These are phyloP conservation scores for Trichoderma hamatum DNA, from an alignment of 2,329 filamentous ascomycete genomes.

Conservation along the genomic window DNA sequence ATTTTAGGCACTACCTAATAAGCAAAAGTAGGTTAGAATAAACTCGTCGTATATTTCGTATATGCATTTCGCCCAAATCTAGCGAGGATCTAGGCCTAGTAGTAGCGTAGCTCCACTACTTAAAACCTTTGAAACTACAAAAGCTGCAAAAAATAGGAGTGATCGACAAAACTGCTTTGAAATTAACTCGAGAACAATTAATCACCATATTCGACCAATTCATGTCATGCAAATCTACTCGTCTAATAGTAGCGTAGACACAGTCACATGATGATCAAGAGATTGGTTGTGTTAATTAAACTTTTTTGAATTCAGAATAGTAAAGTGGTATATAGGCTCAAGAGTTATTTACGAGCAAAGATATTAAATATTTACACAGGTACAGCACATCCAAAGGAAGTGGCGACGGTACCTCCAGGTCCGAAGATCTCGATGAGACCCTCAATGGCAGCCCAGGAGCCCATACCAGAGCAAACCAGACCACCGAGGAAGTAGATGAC, in stretches of 20 bases:
- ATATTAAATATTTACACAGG: conserved; percentile 24
- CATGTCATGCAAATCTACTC: not conserved
- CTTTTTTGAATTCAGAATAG: conserved; percentile 3
- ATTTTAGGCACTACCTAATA: not conserved
- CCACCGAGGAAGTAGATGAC: conserved; percentile 22
- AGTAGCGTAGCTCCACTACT: not conserved
- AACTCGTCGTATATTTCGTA: conserved; percentile 23
- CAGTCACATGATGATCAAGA: not conserved
- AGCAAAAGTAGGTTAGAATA: not conserved
- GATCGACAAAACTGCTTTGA: not conserved
- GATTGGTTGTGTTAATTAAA: not conserved
- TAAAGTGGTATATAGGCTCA: conserved; percentile 19
- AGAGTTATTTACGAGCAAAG: conserved; percentile 17
- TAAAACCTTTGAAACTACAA: not conserved
- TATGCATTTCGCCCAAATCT: not conserved
- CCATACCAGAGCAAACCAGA: conserved; percentile 18
- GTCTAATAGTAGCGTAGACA: not conserved
- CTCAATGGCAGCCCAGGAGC: conserved; percentile 12
- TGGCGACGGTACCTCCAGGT: conserved; percentile 22
- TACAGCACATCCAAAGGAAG: conserved; percentile 16
- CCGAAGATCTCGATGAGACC: conserved; percentile 15
- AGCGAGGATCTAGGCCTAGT: not conserved
- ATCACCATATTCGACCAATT: too few species aligned
- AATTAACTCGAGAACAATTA: not conserved
- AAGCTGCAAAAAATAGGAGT: not conserved